Evolutionary conservation across 139 green algal genomes (phyloP), one percentile per base, ranked within the genome.

Genomic region (Asterochloris sp.): DNA sequence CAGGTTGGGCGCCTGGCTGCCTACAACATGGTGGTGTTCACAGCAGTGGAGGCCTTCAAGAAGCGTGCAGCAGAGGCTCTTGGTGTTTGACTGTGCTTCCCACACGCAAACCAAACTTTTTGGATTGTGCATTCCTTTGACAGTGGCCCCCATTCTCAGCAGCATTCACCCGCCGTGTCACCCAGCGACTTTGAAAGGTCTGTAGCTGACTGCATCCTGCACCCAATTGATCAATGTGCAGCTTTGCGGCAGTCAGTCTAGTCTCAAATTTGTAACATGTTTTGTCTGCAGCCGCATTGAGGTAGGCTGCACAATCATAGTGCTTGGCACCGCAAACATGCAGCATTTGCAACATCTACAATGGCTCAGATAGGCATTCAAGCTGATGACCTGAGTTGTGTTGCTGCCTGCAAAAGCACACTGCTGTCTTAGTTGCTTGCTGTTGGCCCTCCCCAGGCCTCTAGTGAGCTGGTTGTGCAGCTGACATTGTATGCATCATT

Each of bases 11-110:
- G 91, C 11, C 86, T 94, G 26, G 91, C 88, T 4, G 73, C 76
- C 23, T 99, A 95, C 95, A 99, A 99, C 85, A 91, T 98, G 0
- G 90, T 90, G 77, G 99, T 99, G 96, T 99, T 99, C 88, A 83
- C 99, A n/a, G 96, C 93, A 24, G 90, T 99, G 19, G 97, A 99
- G 87, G 94, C 97, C 87, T 91, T 93, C 29, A 76, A 68, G 66
- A 83, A 78, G 79, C 79, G 66, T 19, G 66, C 67, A 26, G 62
- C 47, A 13, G 60, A 61, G 60, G 68, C 67, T 23, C 60, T 69
- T 67, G 76, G 24, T n/a, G 23, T 69, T 0, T 69, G 23, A 69
- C 66, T 71, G 66, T 21, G 21, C 21, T 21, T 2, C 10, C 8
- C 21, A 71, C 19, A 71, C 21, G 19, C 66, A 13, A 8, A 71